Conservation (phyloP, 2,329 filamentous ascomycete species). For the Penicillium sp. region DNA sequence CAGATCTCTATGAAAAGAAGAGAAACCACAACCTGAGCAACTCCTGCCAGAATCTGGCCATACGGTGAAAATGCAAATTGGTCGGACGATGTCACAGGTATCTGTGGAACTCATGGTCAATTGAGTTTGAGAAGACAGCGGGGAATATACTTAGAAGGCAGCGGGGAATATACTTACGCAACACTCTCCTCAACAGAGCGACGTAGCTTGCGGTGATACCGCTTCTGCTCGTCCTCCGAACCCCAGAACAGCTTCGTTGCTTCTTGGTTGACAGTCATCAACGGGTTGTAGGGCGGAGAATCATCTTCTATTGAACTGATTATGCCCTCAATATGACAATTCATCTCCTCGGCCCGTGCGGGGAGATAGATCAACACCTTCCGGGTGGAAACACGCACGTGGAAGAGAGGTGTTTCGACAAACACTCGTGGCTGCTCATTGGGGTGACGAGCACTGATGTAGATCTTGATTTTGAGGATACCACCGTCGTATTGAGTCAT, state of each 20-base stretch:
- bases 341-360: slow-evolving; percentile 70
- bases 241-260: slow-evolving; percentile 88
- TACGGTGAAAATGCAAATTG: background rate
- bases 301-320: slow-evolving; percentile 83
- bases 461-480: slow-evolving; percentile 76
- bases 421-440: slow-evolving; percentile 81
- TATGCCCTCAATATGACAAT: slow-evolving; percentile 79
- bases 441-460: slow-evolving; percentile 81
- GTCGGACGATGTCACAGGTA: background rate
- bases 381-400: slow-evolving; percentile 77
- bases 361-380: slow-evolving; percentile 82
- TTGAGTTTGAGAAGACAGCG: background rate
- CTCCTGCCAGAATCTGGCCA: background rate
- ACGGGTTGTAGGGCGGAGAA: slow-evolving; percentile 81
- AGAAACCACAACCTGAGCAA: background rate
- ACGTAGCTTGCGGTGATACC: slow-evolving; percentile 77
- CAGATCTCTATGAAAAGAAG: background rate
- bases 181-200: slow-evolving; percentile 62
- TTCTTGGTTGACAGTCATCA: slow-evolving; percentile 81
- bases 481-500: slow-evolving; percentile 94
- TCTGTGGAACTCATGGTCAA: background rate
- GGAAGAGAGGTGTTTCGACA: slow-evolving; percentile 79
- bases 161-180: slow-evolving; percentile 19
- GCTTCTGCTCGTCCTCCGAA: slow-evolving; percentile 70
- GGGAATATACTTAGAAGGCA: no score